These are phyloP conservation scores for Calonectria hongkongensis DNA, from an alignment of 2,329 filamentous ascomycete genomes.

Conservation along the genomic window DNA sequence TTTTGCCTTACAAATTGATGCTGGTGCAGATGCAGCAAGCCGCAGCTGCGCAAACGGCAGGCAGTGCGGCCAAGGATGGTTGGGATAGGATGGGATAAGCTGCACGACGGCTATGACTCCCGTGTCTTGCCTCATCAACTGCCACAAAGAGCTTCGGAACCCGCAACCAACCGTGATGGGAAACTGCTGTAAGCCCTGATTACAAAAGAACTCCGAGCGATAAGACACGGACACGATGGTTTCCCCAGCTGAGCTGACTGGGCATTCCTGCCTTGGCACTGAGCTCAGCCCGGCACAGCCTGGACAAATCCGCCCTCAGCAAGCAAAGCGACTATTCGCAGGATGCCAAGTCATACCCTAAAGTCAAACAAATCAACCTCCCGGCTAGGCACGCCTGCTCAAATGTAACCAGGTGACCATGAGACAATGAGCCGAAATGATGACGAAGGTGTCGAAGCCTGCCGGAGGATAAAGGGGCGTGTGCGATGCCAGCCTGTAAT, in stretches of 20 bases:
- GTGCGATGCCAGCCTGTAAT: slow-evolving; percentile 21
- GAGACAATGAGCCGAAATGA: slow-evolving; percentile 20
- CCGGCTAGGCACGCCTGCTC: neutral
- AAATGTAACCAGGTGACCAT: slow-evolving; percentile 23
- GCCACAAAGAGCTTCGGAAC: slow-evolving; percentile 5
- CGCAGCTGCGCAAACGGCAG: slow-evolving; percentile 6
- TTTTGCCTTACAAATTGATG: slow-evolving; percentile 8
- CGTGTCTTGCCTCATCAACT: slow-evolving; percentile 17
- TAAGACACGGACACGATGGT: slow-evolving; percentile 12
- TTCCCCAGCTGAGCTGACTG: slow-evolving; percentile 10
- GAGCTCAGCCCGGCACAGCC: slow-evolving; percentile 3
- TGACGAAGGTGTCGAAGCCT: slow-evolving; percentile 15
- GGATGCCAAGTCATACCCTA: slow-evolving; percentile 24
- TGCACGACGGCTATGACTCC: slow-evolving; percentile 22
- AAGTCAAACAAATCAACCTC: neutral
- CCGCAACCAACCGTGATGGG: neutral
- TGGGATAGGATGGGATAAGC: neutral
- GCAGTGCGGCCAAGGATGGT: neutral
- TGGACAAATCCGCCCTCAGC: neutral
- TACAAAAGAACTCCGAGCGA: slow-evolving; percentile 12
- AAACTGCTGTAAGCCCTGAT: slow-evolving; percentile 10
- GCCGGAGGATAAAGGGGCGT: slow-evolving; percentile 8
- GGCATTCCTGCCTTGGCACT: slow-evolving; percentile 16
- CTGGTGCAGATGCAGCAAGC: neutral
- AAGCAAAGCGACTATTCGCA: slow-evolving; percentile 2